Evolutionary conservation across 306 rosid genomes (phyloP).

Genomic region (Senna tora): DNA sequence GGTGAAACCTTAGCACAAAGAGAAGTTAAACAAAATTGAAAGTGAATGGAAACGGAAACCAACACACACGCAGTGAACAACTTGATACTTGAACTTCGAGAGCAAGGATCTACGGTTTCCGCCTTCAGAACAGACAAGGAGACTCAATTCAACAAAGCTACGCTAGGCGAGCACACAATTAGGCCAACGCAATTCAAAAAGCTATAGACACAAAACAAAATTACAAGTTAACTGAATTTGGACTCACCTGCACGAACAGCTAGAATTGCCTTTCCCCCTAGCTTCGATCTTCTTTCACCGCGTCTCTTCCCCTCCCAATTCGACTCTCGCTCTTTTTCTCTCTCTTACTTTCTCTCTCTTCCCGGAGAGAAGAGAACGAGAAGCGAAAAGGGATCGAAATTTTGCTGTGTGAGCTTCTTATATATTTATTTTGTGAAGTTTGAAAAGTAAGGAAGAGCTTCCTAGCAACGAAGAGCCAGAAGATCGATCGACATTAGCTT

Average conservation of each 20-base stretch:
- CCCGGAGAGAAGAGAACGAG: background rate
- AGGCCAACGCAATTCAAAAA: background rate
- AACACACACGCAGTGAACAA: background rate
- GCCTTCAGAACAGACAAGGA: background rate
- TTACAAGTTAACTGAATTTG: background rate
- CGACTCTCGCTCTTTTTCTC: background rate
- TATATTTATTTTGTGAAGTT: background rate
- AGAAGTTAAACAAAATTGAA: background rate
- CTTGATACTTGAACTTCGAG: background rate
- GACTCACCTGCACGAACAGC: background rate
- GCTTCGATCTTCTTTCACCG: background rate
- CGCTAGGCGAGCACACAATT: background rate
- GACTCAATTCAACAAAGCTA: slow-evolving; percentile 1
- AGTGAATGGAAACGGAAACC: background rate
- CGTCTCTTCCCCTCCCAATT: background rate
- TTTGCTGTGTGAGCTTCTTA: background rate
- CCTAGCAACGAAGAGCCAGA: background rate
- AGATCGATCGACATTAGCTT: no score
- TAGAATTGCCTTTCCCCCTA: background rate
- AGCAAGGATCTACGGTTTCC: background rate
- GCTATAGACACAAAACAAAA: background rate
- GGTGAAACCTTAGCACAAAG: background rate
- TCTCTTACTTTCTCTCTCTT: background rate
- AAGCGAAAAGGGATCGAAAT: background rate
- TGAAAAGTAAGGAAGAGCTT: background rate